A percentile compares a stretch with the other conserved stretches of the same genome.
These are phyloP conservation scores for Neodidymelliopsis sp. DNA, from an alignment of 2,329 filamentous ascomycete species.

Conservation along the genomic window DNA sequence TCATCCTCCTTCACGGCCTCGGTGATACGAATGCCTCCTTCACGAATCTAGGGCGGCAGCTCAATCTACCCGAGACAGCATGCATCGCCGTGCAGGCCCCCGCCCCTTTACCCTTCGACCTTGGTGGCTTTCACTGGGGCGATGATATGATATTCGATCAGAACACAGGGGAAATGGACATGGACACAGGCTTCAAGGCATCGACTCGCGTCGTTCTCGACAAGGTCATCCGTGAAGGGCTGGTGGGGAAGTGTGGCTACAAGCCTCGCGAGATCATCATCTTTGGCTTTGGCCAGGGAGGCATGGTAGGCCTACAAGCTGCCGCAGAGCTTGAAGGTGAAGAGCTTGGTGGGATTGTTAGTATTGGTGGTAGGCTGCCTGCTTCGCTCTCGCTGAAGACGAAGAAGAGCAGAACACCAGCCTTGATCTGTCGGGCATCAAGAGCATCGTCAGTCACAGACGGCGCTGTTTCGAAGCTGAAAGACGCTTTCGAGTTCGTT, in stretches of 20 bases:
- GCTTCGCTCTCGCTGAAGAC: constrained; percentile 36
- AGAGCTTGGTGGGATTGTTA: constrained; percentile 66
- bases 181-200: constrained; percentile 61
- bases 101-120: constrained; percentile 70
- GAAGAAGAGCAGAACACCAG: constrained; percentile 68
- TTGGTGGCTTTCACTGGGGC: constrained; percentile 71
- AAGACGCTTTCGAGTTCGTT: constrained; percentile 65
- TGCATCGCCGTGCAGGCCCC: constrained; percentile 78
- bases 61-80: constrained; percentile 79
- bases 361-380: constrained; percentile 68
- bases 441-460: constrained; percentile 64
- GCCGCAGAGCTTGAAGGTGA: constrained; percentile 46
- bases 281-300: constrained; percentile 65
- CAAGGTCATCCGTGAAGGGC: constrained; percentile 53
- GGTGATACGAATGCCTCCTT: constrained; percentile 78
- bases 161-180: constrained; percentile 59
- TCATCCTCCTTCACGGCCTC: constrained; percentile 84
- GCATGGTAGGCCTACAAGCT: constrained; percentile 60
- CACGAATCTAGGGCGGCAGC: constrained; percentile 69
- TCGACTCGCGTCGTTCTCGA: constrained; percentile 53
- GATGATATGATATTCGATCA: constrained; percentile 66
- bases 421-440: constrained; percentile 67
- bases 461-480: constrained; percentile 69
- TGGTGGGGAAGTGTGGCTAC: constrained; percentile 60
- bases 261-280: constrained; percentile 59